These are phyloP conservation scores for Colletotrichum cordylinicola DNA, from an alignment of 2,329 filamentous ascomycete species.

Conservation along the genomic window DNA sequence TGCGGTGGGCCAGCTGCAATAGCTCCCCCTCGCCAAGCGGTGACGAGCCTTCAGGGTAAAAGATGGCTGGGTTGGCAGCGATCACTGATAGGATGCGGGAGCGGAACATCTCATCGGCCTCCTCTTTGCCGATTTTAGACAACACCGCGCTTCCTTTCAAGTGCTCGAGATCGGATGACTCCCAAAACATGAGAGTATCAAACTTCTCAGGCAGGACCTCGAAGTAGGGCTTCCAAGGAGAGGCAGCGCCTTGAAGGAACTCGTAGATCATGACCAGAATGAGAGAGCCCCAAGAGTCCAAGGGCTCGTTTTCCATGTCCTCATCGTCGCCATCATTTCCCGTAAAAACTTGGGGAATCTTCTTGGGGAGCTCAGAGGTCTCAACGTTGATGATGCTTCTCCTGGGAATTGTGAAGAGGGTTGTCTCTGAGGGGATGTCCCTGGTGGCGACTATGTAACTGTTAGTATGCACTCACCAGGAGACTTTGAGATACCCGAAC, in stretches of 20 bases:
- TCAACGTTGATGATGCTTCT: slow-evolving; percentile 72
- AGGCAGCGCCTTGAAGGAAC: slow-evolving; percentile 60
- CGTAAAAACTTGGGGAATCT: slow-evolving; percentile 60
- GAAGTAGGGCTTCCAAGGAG: slow-evolving; percentile 81
- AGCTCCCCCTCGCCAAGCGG: slow-evolving; percentile 49
- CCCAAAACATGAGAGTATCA: slow-evolving; percentile 93
- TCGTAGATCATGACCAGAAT: slow-evolving; percentile 87
- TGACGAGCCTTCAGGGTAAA: slow-evolving; percentile 43
- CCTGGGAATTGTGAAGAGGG: slow-evolving; percentile 82
- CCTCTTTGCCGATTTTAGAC: slow-evolving; percentile 75
- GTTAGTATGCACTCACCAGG: neutral
- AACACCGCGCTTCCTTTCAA: slow-evolving; percentile 81
- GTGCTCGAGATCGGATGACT: slow-evolving; percentile 68
- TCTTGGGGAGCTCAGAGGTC: slow-evolving; percentile 71
- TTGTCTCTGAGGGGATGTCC: slow-evolving; percentile 76
- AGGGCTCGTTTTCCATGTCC: slow-evolving; percentile 40
- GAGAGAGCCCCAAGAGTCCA: slow-evolving; percentile 61
- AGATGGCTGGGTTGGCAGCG: slow-evolving; percentile 48
- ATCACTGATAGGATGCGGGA: slow-evolving; percentile 57
- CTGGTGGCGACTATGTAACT: slow-evolving; percentile 65
- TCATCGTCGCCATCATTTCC: slow-evolving; percentile 34
- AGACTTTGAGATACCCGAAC: neutral
- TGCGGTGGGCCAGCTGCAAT: slow-evolving; percentile 69
- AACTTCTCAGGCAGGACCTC: slow-evolving; percentile 74
- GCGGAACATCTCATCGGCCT: slow-evolving; percentile 74